Base-by-base conservation (phyloP, 2,329 filamentous ascomycete genomes). In the Curvularia sp. region DNA sequence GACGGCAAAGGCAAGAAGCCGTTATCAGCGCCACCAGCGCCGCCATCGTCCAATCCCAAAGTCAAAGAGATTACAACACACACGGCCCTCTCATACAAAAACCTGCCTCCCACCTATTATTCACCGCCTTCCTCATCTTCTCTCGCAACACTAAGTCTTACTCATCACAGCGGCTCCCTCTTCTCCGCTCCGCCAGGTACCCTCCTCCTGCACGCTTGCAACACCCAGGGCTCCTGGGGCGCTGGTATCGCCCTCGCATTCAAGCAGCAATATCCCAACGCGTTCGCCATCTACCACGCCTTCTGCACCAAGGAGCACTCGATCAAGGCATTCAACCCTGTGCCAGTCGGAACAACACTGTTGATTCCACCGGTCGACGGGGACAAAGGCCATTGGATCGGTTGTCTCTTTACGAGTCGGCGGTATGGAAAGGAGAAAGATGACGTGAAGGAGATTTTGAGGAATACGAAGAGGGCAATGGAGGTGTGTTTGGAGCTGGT, bases 181-280 rank as follows among this genome's bases (percentile, higher is more conserved):
- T 86, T 88, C 68, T 68, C 78, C 38, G 83, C 83, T 0, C 84
- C 85, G 0, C 68, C 79, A 33, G 73, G 78, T 52, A 77, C 80
- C 22, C 77, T 85, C 15, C 73, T 88, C 15, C 80, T 87, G 57
- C 86, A 88, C 70, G 84, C 86, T 12, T 88, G 85, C 75, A 88
- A 88, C 70, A 82, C 81, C 50, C 73, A 80, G 60, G 86, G 86
- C 5, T 68, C 67, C 13, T 88, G 86, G 86, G 84, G 84, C 46
- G 79, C 78, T 3, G 86, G 86, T n/a, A 85, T 88, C 53, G 86
- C 86, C 2, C 63, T 67, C 33, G 77, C 73, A 0, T 87, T 88
- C 74, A 80, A 77, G 22, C 58, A 72, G 4, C 72, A 72, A 22
- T 88, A 86, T 57, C 85, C 85, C 0, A 65, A 71, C 0, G 85